Evolutionary conservation across 306 rosid genomes (phyloP).

Genomic region (Quercus gilva): DNA sequence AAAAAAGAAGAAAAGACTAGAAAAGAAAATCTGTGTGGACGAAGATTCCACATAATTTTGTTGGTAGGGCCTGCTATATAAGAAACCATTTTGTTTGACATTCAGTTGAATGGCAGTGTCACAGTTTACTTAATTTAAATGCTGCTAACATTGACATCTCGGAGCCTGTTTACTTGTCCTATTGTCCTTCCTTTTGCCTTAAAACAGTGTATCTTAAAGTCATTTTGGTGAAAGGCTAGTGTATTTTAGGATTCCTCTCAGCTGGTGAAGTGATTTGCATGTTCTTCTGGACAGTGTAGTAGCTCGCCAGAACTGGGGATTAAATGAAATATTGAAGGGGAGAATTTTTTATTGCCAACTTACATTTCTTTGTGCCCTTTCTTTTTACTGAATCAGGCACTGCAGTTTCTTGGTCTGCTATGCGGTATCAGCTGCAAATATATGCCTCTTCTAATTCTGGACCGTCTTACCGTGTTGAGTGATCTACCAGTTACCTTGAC

Average conservation of each 20-base stretch:
- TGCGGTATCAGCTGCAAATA: constrained; percentile 82
- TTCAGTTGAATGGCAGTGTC: neutral
- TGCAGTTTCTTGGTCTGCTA: constrained; percentile 69
- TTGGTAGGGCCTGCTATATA: neutral
- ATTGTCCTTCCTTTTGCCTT: neutral
- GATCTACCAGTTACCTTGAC: constrained; percentile 78
- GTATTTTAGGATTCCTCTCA: neutral
- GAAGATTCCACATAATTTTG: neutral
- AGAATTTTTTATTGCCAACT: neutral
- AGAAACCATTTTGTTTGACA: neutral
- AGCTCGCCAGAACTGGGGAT: constrained; percentile 5
- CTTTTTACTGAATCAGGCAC: constrained; percentile 42
- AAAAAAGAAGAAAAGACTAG: neutral
- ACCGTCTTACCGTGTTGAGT: constrained; percentile 51
- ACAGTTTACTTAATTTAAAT: neutral
- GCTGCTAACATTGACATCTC: neutral
- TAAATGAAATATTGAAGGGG: neutral
- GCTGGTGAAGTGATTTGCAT: constrained; percentile 1
- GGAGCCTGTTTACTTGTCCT: neutral
- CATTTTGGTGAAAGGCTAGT: neutral
- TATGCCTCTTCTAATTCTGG: constrained; percentile 74
- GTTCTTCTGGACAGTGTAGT: neutral
- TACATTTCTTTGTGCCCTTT: constrained; percentile 10
- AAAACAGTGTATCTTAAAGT: neutral
- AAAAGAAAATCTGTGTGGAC: neutral